Percentiles rank a stretch among this genome's conserved stretches.
Conservation (phyloP, 129 eudicot species). For the Dittrichia graveolens region DNA sequence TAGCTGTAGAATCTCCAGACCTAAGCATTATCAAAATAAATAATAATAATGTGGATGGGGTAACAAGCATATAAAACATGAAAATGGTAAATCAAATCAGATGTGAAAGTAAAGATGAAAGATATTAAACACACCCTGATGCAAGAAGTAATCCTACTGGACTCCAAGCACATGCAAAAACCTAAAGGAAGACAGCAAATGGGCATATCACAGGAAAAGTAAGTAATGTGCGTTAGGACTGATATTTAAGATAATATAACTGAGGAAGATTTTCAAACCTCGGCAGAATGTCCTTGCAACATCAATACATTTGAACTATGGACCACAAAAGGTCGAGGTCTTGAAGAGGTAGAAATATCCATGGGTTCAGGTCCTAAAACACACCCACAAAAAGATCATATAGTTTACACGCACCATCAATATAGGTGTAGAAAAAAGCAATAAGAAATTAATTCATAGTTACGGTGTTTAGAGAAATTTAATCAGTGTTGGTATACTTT, state of each 20-base stretch:
- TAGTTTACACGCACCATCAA: conserved; percentile 13
- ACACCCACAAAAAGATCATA: conserved; percentile 19
- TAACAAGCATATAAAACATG: not conserved
- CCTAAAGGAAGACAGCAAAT: conserved; percentile 34
- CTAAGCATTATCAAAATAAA: conserved; percentile 27
- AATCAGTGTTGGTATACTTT: conserved; percentile 5
- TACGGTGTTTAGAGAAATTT: not conserved
- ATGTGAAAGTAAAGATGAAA: not conserved
- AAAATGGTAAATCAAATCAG: not conserved
- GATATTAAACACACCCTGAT: conserved; percentile 48
- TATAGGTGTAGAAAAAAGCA: conserved; percentile 10
- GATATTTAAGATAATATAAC: conserved; percentile 8
- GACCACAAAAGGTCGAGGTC: conserved; percentile 35
- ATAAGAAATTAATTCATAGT: conserved; percentile 7
- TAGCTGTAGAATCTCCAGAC: conserved; percentile 67
- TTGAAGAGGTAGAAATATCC: conserved; percentile 37
- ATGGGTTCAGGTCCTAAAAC: conserved; percentile 42
- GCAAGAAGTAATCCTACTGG: conserved; percentile 63
- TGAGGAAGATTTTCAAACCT: conserved; percentile 38
- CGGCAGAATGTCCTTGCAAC: conserved; percentile 64
- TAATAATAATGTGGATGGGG: not conserved
- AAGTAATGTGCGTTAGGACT: conserved; percentile 8
- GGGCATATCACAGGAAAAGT: not conserved
- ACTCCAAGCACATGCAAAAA: conserved; percentile 68
- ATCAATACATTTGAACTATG: conserved; percentile 42